Conservation (phyloP, 495 filamentous ascomycete species). For the Hypoxylon perforatum region DNA sequence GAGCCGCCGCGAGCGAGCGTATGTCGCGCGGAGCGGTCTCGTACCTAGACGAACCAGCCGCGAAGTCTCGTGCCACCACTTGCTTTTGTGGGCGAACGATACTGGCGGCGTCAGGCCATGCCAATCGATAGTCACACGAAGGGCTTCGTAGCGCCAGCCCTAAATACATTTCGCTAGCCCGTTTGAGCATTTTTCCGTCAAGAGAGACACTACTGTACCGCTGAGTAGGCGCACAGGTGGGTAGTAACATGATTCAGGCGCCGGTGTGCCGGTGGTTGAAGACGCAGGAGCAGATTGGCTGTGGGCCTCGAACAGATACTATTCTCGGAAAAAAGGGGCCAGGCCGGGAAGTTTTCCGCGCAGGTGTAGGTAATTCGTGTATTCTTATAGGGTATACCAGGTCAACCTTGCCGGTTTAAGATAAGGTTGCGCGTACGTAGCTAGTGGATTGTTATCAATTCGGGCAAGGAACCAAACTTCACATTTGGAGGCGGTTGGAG, state of each 20-base stretch:
- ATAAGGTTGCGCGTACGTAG: neutral
- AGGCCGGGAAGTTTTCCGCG: conserved; percentile 21
- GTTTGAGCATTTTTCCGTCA: conserved; percentile 22
- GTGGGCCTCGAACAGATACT: conserved; percentile 18
- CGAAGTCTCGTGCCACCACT: no score
- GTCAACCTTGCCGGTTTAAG: conserved; percentile 11
- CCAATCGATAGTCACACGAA: conserved; percentile 16
- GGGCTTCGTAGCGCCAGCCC: conserved; percentile 11
- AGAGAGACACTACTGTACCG: conserved; percentile 24
- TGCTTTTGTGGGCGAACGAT: conserved; percentile 1
- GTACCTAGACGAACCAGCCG: no score
- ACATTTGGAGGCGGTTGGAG: conserved; percentile 1
- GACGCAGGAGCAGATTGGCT: conserved; percentile 11
- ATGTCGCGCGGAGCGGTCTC: conserved; percentile 2
- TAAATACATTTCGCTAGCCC: conserved; percentile 19
- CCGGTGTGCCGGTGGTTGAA: conserved; percentile 16
- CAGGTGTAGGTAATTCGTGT: neutral
- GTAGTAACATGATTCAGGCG: conserved; percentile 35
- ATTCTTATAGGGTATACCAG: conserved; percentile 13
- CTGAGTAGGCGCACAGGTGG: conserved; percentile 26
- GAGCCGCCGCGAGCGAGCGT: conserved; percentile 8
- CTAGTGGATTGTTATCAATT: conserved; percentile 1
- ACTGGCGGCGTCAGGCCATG: conserved; percentile 4
- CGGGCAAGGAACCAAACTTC: conserved; percentile 7
- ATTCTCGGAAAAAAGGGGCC: conserved; percentile 8